Percentiles rank a stretch among this genome's conserved stretches.
phyloP scores from a whole-genome alignment of 164 flowering plant genomes.

The Berberis thunbergii region DNA sequence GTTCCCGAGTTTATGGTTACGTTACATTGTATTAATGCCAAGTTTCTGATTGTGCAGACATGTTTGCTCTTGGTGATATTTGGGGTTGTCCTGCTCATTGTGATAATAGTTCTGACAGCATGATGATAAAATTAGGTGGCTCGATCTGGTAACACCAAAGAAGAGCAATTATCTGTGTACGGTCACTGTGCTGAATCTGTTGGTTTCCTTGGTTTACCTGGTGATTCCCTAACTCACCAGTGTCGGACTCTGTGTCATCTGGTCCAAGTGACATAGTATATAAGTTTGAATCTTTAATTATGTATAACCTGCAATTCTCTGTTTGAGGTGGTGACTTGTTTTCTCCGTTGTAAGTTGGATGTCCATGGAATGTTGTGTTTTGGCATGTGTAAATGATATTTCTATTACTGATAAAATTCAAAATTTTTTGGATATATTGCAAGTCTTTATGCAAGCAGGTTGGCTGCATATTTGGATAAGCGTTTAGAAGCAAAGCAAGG shows the following conservation, averaged over 20 bases:
- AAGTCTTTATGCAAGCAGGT: not conserved
- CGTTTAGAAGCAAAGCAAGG: no score
- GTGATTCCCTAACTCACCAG: not conserved
- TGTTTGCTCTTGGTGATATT: constrained; percentile 86
- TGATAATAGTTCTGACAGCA: constrained; percentile 61
- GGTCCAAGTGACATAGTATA: not conserved
- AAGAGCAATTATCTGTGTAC: not conserved
- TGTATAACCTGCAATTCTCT: no score
- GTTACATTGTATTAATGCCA: not conserved
- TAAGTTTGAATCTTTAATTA: no score
- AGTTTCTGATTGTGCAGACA: constrained; percentile 35
- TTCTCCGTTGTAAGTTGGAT: no score
- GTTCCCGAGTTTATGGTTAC: not conserved
- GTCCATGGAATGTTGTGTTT: no score
- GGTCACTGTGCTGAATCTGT: not conserved
- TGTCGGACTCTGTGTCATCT: constrained; percentile 4
- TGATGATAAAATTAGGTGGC: constrained; percentile 14
- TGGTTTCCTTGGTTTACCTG: constrained; percentile 5
- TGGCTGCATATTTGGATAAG: no score
- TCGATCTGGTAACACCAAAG: not conserved
- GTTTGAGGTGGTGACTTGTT: no score
- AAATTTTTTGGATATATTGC: not conserved
- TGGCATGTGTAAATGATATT: no score
- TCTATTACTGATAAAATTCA: no score
- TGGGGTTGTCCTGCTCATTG: constrained; percentile 75